phyloP scores from a whole-genome alignment of 495 filamentous ascomycete genomes.

The Tricharina praecox region DNA sequence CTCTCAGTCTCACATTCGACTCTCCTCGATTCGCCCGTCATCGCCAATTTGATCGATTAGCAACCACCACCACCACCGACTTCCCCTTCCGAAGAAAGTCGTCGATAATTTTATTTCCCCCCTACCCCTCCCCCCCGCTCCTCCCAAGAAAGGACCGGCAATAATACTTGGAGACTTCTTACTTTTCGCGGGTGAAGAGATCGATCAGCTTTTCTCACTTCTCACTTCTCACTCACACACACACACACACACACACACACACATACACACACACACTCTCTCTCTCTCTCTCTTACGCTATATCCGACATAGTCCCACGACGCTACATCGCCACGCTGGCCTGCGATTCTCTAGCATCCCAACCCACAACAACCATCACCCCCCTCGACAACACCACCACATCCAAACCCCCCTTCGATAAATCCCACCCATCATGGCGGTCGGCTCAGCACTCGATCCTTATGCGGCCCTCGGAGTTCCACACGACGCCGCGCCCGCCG shows the following conservation, averaged over 20 bases:
- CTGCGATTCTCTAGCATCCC: background rate
- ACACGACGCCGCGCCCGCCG: slow-evolving; percentile 51
- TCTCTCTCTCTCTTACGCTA: too few species aligned
- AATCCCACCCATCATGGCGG: slow-evolving; percentile 11
- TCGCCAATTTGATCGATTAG: background rate
- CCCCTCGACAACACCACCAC: background rate
- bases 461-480: slow-evolving; percentile 66
- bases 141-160: too few species aligned
- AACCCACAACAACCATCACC: background rate
- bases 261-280: too few species aligned
- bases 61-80: background rate
- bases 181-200: too few species aligned
- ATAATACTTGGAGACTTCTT: background rate
- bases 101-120: too few species aligned
- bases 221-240: too few species aligned
- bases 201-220: too few species aligned
- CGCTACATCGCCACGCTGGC: background rate
- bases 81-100: background rate
- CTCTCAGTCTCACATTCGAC: too few species aligned
- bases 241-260: too few species aligned
- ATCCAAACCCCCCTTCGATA: background rate
- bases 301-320: too few species aligned
- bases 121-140: too few species aligned
- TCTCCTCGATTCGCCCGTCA: too few species aligned
- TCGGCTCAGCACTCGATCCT: slow-evolving; percentile 45